These are phyloP conservation scores for Fusarium nematophilum DNA, from an alignment of 2,329 filamentous ascomycete species.

Conservation along the genomic window DNA sequence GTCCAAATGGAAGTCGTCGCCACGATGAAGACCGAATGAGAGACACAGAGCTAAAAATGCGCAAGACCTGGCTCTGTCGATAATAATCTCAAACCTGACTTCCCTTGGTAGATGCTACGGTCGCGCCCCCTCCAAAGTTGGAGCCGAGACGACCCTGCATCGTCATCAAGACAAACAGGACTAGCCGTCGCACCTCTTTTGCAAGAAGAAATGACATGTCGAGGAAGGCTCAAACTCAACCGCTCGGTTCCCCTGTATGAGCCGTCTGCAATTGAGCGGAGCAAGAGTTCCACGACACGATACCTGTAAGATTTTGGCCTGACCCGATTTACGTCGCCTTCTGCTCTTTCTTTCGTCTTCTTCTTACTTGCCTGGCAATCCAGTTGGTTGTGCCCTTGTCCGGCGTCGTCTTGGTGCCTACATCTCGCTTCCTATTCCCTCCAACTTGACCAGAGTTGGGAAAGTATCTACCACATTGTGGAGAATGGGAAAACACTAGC, in stretches of 20 bases:
- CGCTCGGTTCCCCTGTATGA: constrained; percentile 35
- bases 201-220: constrained; percentile 34
- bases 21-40: constrained; percentile 21
- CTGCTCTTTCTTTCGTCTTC: constrained; percentile 7
- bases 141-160: constrained; percentile 21
- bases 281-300: constrained; percentile 26
- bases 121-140: constrained; percentile 14
- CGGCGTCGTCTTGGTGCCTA: constrained; percentile 19
- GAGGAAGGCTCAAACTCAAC: constrained; percentile 20
- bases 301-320: constrained; percentile 38
- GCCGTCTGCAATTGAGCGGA: constrained; percentile 35
- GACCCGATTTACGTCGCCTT: not conserved
- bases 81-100: constrained; percentile 6
- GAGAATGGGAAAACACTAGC: constrained; percentile 10
- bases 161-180: constrained; percentile 35
- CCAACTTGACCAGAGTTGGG: constrained; percentile 15
- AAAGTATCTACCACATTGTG: constrained; percentile 8
- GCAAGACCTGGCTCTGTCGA: constrained; percentile 9
- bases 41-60: constrained; percentile 8
- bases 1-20: constrained; percentile 7
- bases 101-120: constrained; percentile 5
- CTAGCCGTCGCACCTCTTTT: constrained; percentile 26
- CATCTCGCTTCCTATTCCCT: constrained; percentile 9
- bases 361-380: constrained; percentile 12
- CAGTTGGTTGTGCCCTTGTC: constrained; percentile 7